Conservation (phyloP, 1,284 basidiomycete genomes). For the Ceratobasidium sp. region DNA sequence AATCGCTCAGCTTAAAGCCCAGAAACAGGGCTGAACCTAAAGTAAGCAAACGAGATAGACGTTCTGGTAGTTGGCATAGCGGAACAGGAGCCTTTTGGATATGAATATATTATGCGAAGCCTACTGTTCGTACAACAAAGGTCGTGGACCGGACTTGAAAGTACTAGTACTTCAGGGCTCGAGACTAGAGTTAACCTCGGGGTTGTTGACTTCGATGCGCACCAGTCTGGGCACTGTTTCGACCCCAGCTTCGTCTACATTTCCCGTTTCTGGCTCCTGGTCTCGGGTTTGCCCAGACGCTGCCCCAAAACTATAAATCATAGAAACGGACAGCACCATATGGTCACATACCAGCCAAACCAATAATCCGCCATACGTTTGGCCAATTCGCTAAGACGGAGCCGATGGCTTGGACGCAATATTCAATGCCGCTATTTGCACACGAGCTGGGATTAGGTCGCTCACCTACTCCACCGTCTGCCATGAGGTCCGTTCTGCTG, state of each 20-base stretch:
- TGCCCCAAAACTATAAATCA: background rate
- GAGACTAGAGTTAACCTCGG: constrained; percentile 7
- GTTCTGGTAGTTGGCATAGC: background rate
- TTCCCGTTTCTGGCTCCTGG: background rate
- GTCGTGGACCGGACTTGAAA: no score
- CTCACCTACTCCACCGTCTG: constrained; percentile 46
- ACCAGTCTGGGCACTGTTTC: constrained; percentile 37
- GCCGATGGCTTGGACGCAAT: constrained; percentile 43
- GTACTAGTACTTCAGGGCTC: constrained; percentile 18
- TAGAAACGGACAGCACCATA: background rate
- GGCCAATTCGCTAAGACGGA: constrained; percentile 46
- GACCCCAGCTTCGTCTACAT: constrained; percentile 31
- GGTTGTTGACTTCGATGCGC: constrained; percentile 27
- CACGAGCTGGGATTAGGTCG: no score
- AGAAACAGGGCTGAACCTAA: constrained; percentile 57
- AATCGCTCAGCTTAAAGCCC: constrained; percentile 68
- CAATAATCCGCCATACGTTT: constrained; percentile 46
- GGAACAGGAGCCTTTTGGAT: background rate
- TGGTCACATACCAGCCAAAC: constrained; percentile 41
- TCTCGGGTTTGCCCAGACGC: constrained; percentile 32
- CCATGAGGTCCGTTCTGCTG: constrained; percentile 43
- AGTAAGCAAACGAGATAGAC: constrained; percentile 50
- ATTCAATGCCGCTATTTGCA: no score
- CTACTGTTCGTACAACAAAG: background rate
- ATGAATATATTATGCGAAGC: background rate